Evolutionary conservation across 192 early-diverging fungal species (phyloP).

Genomic region (Podila verticillata): DNA sequence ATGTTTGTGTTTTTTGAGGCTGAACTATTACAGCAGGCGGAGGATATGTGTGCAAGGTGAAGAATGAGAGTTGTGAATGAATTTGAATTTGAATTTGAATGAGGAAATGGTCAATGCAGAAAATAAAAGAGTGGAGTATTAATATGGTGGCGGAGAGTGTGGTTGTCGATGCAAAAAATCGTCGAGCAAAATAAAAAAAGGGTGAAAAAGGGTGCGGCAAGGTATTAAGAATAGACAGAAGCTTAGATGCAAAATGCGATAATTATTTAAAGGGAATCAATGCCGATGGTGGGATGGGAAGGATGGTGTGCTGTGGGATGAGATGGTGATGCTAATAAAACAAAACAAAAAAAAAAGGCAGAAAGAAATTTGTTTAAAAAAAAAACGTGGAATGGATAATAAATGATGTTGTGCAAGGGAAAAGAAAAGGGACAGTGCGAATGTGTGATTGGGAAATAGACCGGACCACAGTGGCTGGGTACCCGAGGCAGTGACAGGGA

Average conservation of each 20-base stretch:
- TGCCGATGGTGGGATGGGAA: too few relatives aligned
- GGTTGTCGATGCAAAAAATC: neutral
- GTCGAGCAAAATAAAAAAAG: neutral
- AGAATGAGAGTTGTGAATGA: neutral
- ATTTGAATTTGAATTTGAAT: neutral
- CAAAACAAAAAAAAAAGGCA: neutral
- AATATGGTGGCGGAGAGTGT: neutral
- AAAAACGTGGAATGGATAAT: neutral
- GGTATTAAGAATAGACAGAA: neutral
- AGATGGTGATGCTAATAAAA: neutral
- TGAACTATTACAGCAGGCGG: too few relatives aligned
- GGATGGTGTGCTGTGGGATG: neutral
- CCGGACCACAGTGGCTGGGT: neutral
- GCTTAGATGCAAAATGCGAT: too few relatives aligned
- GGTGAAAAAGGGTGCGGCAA: neutral
- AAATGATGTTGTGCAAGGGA: neutral
- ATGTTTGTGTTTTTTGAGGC: neutral
- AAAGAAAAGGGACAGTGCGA: neutral
- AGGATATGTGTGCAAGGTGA: neutral
- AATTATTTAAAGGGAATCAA: too few relatives aligned
- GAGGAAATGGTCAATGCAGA: neutral
- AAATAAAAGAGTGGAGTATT: neutral
- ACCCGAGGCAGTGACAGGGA: neutral
- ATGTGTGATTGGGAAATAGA: neutral
- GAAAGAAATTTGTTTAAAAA: neutral